These are phyloP conservation scores for Colletotrichum nymphaeae DNA, from an alignment of 2,329 filamentous ascomycete species.

Conservation along the genomic window DNA sequence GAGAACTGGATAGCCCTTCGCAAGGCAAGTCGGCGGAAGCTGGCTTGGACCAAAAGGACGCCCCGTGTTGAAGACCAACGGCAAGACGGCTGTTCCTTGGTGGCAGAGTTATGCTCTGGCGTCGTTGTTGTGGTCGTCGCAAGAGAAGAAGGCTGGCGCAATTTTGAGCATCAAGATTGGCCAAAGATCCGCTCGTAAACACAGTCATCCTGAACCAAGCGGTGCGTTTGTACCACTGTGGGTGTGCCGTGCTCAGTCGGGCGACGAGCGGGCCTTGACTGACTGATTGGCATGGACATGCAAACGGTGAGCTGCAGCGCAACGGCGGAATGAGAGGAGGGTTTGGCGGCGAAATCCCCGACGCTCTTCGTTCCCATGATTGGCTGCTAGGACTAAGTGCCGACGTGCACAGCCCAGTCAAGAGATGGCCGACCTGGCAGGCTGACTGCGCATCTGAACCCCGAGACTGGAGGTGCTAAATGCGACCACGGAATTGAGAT, in stretches of 20 bases:
- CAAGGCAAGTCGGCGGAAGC: constrained; percentile 8
- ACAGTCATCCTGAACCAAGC: not conserved
- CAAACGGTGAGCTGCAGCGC: constrained; percentile 1
- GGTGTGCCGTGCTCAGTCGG: not conserved
- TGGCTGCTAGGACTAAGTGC: constrained; percentile 18
- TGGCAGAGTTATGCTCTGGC: not conserved
- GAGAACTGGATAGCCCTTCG: constrained; percentile 1
- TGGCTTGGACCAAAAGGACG: not conserved
- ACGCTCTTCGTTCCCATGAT: not conserved
- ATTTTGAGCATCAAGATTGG: not conserved
- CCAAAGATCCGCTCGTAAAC: not conserved
- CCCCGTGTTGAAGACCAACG: not conserved
- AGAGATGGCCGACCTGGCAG: constrained; percentile 2
- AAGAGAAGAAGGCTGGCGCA: not conserved
- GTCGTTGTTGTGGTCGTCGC: not conserved
- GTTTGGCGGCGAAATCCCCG: constrained; percentile 27
- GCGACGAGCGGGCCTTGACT: constrained; percentile 15
- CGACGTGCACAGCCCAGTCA: constrained; percentile 16
- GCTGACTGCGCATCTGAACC: not conserved
- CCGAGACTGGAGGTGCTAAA: not conserved
- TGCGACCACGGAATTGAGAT: not conserved
- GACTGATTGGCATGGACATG: constrained; percentile 3
- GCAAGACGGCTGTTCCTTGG: constrained; percentile 11
- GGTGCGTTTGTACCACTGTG: not conserved
- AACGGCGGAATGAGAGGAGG: not conserved